Evolutionary conservation across 805 yeast species (phyloP), one percentile per base, ranked within the genome.

Genomic region (Candida succiphila): DNA sequence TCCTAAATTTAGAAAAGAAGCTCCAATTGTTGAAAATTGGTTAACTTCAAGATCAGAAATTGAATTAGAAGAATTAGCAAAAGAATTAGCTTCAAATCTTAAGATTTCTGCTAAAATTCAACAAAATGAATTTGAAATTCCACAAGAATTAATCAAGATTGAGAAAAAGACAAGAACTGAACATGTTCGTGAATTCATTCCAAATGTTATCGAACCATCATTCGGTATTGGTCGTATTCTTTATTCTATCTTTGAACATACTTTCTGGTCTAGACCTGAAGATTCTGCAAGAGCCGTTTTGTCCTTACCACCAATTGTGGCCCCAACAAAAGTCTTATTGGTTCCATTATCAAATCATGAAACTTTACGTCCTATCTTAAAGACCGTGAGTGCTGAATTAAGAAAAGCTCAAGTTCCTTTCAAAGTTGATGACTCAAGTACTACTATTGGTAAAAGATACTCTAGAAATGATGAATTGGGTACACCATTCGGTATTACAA

Each of bases 381-480:
- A 75, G 51, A 63, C 73, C 41, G 78, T 92, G 36, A 74, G 89
- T 34, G 65, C 72, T 38, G 65, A 65, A 40, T 75, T 92, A 56
- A 86, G 92, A 61, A 63, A 67, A 42, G 77, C 75, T 41, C 89
- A 87, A 59, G 78, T 92, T 48, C 89, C 96, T 45, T 85, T 88
- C 72, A 89, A 88, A 72, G 79, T 89, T 38, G 98, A 92, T 58
- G 97, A 89, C 60, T 86, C 96, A 8, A 83, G 94, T 46, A 96
- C 95, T 16, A 84, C 97, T 22, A 92, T 89, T 51, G 98, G 98
- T 65, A 85, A 88, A 68, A 81, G 98, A 66, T 89, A 89, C 53
- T 87, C 98, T 43, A 84, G 98, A 68, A 89, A 89, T 60, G 98
- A 89, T 62, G 98, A 89, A 67, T 72, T 89, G 54, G 98, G 98